Conservation (phyloP, 108 stramenopile species). For the Nannochloropsis oceanica region DNA sequence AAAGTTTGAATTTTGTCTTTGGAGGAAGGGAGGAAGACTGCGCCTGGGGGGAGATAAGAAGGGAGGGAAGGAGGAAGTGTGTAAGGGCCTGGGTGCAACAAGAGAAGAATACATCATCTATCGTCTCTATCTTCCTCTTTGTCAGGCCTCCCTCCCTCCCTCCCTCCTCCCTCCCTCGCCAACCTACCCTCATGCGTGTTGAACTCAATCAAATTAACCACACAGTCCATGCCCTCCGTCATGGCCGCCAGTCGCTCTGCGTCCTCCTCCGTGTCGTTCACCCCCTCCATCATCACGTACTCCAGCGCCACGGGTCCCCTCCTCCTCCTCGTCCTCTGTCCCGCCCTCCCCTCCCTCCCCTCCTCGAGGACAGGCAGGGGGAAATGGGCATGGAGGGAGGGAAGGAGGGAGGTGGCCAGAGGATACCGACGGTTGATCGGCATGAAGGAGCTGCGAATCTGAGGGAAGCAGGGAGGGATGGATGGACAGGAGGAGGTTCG, state of each 20-base stretch:
- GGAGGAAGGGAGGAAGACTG: not conserved
- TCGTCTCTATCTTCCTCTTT: no score
- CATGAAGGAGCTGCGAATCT: conserved; percentile 3
- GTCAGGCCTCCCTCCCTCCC: not conserved
- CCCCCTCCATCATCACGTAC: conserved; percentile 41
- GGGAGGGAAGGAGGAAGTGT: not conserved
- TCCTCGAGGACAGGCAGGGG: conserved; percentile 7
- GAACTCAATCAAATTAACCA: conserved; percentile 21
- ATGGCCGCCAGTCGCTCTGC: conserved; percentile 9
- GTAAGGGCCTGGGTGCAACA: not conserved
- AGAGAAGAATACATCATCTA: not conserved
- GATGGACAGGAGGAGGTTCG: not conserved
- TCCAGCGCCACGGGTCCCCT: conserved; percentile 25
- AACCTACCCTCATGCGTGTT: conserved; percentile 11
- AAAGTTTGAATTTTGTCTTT: not conserved
- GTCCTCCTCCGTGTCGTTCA: conserved; percentile 29
- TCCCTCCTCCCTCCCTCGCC: not conserved
- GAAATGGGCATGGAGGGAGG: conserved; percentile 63
- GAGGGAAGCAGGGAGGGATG: no score
- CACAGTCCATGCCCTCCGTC: conserved; percentile 12
- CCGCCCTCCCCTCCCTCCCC: conserved; percentile 48
- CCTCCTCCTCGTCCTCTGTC: conserved; percentile 45
- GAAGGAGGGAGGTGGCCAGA: conserved; percentile 34
- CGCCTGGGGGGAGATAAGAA: not conserved
- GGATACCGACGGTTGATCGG: conserved; percentile 21